Evolutionary conservation across 306 rosid genomes (phyloP), one percentile per base, ranked within the genome.

Genomic region (Fagus sylvatica): DNA sequence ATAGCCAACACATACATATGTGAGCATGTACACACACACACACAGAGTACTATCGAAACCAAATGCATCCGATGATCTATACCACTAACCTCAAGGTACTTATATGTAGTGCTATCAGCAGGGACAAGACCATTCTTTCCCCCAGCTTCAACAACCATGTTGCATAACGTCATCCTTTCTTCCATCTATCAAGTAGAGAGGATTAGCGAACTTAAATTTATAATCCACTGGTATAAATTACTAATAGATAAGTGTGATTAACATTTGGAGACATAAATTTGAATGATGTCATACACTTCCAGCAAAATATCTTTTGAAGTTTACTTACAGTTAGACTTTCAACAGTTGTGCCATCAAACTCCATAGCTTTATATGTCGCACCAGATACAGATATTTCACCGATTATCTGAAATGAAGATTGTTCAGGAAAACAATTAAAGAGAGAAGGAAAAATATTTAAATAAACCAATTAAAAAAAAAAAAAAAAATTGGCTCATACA

Each of bases 121-220:
- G 98, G 96, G 62, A 93, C 76, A 46, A 93, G 87, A 54, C 98
- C 97, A 55, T 93, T 93, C 90, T 93, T 91, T 83, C 92, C 98
- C 36, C 98, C 97, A 78, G 98, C 97, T 89, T 93, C 98, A 51
- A 93, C 88, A 73, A 87, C 98, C 98, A 93, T 91, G 87, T 91
- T 93, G 92, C 98, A 93, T 68, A 93, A 78, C 57, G 98, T 93
- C 97, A 93, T 93, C 76, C 98, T 84, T 69, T 93, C 98, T 79
- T 93, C 98, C 98, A 93, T 93, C 98, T 93, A 79, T 51, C 60
- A 33, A 81, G 56, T 13, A 37, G 8, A 79, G 10, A 41, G n/a
- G 59, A 49, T 28, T 37, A 55, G 8, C 43, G 32, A 46, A 65
- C 49, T 39, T 7, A 17, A 37, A 39, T 37, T 65, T n/a, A 65